Conservation (phyloP, 331 rosid species). For the Pyracantha coccinea region DNA sequence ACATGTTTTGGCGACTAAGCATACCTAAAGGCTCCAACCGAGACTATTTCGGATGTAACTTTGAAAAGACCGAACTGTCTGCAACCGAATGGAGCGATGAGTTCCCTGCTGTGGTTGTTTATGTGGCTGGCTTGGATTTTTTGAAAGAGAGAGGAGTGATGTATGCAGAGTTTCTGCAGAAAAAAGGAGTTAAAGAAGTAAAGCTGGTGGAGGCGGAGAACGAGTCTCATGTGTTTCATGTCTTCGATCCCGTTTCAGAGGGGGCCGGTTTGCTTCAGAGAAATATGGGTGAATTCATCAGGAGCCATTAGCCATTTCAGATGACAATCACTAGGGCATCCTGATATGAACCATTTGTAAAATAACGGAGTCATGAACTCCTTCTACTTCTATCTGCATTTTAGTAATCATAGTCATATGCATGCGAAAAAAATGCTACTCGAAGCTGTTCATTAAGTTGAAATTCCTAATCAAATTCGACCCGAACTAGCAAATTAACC, state of each 20-base stretch:
- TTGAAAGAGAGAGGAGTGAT: constrained; percentile 71
- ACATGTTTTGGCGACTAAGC: constrained; percentile 60
- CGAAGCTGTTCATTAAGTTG: background rate
- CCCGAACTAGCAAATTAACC: background rate
- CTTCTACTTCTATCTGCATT: background rate
- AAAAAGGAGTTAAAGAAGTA: constrained; percentile 38
- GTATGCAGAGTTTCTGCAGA: constrained; percentile 55
- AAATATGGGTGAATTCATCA: constrained; percentile 54
- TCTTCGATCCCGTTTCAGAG: constrained; percentile 43
- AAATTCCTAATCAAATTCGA: background rate
- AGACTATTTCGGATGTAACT: constrained; percentile 55
- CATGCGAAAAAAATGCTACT: background rate
- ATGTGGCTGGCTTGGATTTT: constrained; percentile 70
- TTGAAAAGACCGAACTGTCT: constrained; percentile 32
- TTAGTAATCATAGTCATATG: background rate
- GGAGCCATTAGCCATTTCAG: constrained; percentile 13
- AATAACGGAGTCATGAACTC: background rate
- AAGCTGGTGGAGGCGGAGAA: constrained; percentile 47
- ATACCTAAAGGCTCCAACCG: constrained; percentile 45
- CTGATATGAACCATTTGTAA: background rate
- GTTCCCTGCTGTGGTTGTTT: constrained; percentile 58
- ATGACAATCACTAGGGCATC: background rate
- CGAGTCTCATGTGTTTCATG: constrained; percentile 52
- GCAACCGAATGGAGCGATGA: constrained; percentile 28
- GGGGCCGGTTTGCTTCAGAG: constrained; percentile 54